Evolutionary conservation across 805 yeast species (phyloP), one percentile per base, ranked within the genome.

Genomic region (Zygosaccharomyces lentus): DNA sequence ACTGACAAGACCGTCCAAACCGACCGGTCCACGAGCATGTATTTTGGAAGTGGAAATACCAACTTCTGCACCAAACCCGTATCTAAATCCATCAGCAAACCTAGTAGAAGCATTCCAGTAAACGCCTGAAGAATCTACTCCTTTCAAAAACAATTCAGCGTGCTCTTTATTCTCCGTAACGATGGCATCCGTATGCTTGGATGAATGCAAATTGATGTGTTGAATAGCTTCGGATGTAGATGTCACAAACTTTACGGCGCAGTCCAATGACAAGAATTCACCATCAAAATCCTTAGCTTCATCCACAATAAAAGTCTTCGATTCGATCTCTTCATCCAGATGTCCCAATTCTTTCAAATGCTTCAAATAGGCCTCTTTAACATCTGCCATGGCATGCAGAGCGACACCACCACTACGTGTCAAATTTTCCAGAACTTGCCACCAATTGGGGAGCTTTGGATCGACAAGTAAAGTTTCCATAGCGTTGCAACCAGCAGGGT

Each of bases 401-500:
- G 83, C 81, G 23, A 95, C 96, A 23, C 50, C 48, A n/a, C 80
- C 81, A 5, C 80, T 78, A 8, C 71, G 79, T 6, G 77, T 57
- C 49, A 91, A 71, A 9, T 67, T 61, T n/a, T 64, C 60, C n/a
- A 72, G 58, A 12, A 73, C 69, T 21, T 67, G 64, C 54, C 62
- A 59, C 70, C 70, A 66, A 8, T 57, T 42, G 12, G 68, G 48
- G 12, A 74, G 56, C 31, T 53, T 58, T 56, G 49, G 68, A 43
- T 61, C 71, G 38, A 95, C 67, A 46, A 93, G 74, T 25, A 93
- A 67, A 27, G 93, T 87, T 66, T 93, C 99, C 45, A 80, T 91
- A 6, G 99, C 97, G 64, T 93, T 93, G 67, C 99, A 93, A n/a
- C 96, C 99, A 9, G 99, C 99, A 40, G 98, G 97, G 64, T 93